phyloP scores from a whole-genome alignment of 257 asterid species.

The Solanum sejunctum region DNA sequence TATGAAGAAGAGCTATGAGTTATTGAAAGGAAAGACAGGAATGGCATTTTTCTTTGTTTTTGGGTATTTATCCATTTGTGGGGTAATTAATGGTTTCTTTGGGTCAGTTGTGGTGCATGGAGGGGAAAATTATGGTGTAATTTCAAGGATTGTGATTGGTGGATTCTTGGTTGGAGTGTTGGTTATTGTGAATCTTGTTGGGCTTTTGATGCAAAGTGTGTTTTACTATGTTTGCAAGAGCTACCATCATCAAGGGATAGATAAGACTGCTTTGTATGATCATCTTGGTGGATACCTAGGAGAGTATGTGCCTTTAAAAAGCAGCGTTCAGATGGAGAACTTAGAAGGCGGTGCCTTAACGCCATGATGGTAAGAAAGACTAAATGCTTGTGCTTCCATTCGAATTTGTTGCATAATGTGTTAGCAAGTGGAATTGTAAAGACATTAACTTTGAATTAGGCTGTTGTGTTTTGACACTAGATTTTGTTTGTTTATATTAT shows the following conservation, averaged over 20 bases:
- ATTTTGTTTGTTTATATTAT: not conserved
- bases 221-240: conserved; percentile 94
- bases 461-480: not conserved
- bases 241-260: conserved; percentile 80
- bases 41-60: conserved; percentile 60
- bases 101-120: conserved; percentile 76
- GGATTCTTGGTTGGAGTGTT: conserved; percentile 82
- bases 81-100: conserved; percentile 47
- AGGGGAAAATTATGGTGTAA: conserved; percentile 51
- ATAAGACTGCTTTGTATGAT: conserved; percentile 72
- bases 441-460: not conserved
- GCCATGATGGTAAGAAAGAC: not conserved
- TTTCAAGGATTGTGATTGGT: conserved; percentile 59
- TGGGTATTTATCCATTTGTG: conserved; percentile 52
- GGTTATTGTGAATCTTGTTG: conserved; percentile 79
- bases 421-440: not conserved
- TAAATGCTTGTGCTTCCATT: conserved; percentile 4
- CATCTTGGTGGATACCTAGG: conserved; percentile 98
- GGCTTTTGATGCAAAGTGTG: conserved; percentile 88
- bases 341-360: conserved; percentile 39
- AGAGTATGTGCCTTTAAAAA: conserved; percentile 90
- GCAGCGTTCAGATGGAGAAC: conserved; percentile 92
- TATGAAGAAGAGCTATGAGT: conserved; percentile 64
- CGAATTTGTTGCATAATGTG: not conserved
- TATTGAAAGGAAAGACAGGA: conserved; percentile 48